Conservation (phyloP, 2,329 filamentous ascomycete genomes). For the Fusarium ambrosium region DNA sequence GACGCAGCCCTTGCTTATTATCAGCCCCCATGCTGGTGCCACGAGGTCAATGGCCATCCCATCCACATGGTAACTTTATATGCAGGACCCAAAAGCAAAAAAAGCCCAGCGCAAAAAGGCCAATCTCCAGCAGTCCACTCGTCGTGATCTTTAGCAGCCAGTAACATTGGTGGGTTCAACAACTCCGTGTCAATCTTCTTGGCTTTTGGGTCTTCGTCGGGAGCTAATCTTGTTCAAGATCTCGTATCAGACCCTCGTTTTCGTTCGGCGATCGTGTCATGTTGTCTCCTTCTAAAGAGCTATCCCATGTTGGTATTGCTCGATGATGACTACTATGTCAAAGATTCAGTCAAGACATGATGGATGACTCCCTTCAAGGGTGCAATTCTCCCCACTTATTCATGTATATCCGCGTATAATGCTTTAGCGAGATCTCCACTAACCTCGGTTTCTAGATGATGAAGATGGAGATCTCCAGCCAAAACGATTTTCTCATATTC, state of each 20-base stretch:
- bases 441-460: conserved; percentile 33
- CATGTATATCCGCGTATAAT: neutral
- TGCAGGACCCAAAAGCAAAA: conserved; percentile 25
- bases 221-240: conserved; percentile 24
- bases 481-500: conserved; percentile 18
- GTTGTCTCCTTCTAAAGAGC: neutral
- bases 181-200: conserved; percentile 9
- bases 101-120: neutral
- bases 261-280: neutral
- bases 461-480: conserved; percentile 25
- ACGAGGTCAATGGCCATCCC: conserved; percentile 41
- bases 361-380: conserved; percentile 16
- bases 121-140: conserved; percentile 28
- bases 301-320: neutral
- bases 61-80: conserved; percentile 25
- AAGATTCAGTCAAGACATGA: neutral
- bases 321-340: neutral
- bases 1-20: conserved; percentile 10
- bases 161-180: conserved; percentile 1
- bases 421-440: conserved; percentile 24
- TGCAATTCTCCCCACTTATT: conserved; percentile 10
- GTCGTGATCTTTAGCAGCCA: neutral
- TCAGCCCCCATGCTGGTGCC: conserved; percentile 32
- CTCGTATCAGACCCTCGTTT: conserved; percentile 5
- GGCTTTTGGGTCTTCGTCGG: conserved; percentile 4